Evolutionary conservation across 495 filamentous ascomycete species (phyloP).

Genomic region (Penicillium cosmopolitanum): DNA sequence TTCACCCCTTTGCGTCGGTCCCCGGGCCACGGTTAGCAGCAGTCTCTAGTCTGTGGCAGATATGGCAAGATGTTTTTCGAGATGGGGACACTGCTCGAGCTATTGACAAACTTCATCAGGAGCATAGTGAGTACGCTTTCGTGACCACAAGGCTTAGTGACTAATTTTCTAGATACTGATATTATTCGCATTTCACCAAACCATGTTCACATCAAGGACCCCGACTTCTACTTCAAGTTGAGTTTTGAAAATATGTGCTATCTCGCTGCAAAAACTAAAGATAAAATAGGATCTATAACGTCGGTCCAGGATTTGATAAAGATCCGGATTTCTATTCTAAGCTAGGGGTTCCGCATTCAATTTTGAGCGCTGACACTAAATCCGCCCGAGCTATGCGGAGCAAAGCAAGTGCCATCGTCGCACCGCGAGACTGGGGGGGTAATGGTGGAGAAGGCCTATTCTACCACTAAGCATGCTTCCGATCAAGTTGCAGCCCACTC

Average conservation of each 20-base stretch:
- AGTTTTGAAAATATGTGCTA: background rate
- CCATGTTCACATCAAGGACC: background rate
- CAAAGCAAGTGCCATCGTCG: background rate
- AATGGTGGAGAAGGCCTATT: conserved; percentile 3
- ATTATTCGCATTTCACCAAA: background rate
- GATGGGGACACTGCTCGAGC: conserved; percentile 3
- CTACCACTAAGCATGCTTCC: background rate
- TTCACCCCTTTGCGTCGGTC: conserved; percentile 1
- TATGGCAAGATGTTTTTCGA: background rate
- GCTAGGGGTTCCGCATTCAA: background rate
- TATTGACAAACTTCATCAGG: background rate
- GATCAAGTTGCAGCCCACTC: background rate
- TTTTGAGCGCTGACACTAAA: background rate
- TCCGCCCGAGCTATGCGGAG: background rate
- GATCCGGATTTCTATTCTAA: background rate
- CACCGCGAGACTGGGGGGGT: background rate
- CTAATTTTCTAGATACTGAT: background rate
- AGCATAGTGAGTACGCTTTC: background rate
- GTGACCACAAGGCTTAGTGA: background rate
- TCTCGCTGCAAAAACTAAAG: background rate
- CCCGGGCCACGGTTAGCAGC: conserved; percentile 5
- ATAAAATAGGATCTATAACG: background rate
- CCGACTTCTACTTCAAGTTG: conserved; percentile 6
- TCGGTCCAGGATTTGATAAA: background rate
- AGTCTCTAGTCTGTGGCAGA: background rate